phyloP scores from a whole-genome alignment of 306 rosid genomes.

The Hippophae rhamnoides region DNA sequence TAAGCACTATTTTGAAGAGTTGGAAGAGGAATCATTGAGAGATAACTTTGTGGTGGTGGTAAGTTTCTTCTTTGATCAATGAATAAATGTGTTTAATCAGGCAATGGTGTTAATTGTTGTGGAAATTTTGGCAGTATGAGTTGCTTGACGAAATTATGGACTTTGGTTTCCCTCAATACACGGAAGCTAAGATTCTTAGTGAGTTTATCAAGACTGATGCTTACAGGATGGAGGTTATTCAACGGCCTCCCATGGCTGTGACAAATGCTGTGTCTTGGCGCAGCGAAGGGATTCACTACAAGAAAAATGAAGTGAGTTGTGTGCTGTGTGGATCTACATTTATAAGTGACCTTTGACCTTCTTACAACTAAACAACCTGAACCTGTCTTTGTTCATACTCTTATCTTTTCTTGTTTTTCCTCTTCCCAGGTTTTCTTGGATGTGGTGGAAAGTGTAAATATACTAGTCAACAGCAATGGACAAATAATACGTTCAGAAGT shows the following conservation, averaged over 20 bases:
- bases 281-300: conserved; percentile 73
- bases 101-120: too few species aligned
- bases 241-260: conserved; percentile 92
- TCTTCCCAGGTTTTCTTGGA: conserved; percentile 61
- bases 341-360: too few species aligned
- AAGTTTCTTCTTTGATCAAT: conserved; percentile 4
- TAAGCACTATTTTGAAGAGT: conserved; percentile 29
- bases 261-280: conserved; percentile 94
- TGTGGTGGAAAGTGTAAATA: conserved; percentile 91
- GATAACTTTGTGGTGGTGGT: conserved; percentile 93
- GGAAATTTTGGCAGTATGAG: conserved; percentile 46
- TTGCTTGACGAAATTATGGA: conserved; percentile 83
- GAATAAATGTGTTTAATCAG: background rate
- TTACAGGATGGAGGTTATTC: conserved; percentile 73
- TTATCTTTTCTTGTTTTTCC: background rate
- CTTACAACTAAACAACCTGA: too few species aligned
- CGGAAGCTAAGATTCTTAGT: conserved; percentile 74
- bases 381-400: too few species aligned
- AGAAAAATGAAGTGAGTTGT: conserved; percentile 64
- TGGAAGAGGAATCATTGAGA: conserved; percentile 72
- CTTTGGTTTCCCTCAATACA: conserved; percentile 79
- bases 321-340: too few species aligned
- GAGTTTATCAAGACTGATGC: conserved; percentile 88
- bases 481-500: conserved; percentile 84
- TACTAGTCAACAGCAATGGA: conserved; percentile 81